Evolutionary conservation across 257 asterid genomes (phyloP), one percentile per base, ranked within the genome.

Genomic region (Paulownia fortunei): DNA sequence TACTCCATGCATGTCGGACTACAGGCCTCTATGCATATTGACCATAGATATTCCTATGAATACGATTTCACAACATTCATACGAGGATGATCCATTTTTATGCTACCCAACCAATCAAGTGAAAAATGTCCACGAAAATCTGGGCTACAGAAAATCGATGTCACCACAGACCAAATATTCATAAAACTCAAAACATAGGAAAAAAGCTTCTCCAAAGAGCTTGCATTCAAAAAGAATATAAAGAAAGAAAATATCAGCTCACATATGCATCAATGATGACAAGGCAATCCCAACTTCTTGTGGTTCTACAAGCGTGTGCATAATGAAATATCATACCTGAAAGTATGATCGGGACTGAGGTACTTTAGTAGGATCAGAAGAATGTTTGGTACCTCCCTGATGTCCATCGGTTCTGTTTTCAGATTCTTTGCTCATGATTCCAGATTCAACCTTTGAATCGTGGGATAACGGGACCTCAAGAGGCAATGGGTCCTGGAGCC

Each of bases 311-410:
- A 54, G 18, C 9, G 26, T 24, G 42, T 34, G 42, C 21, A 46
- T 10, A 47, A 64, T 6, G 59, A 41, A 64, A 62, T 36, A 79
- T 2, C 46, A 69, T 62, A 89, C 98, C 97, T 92, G 92, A 85
- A 83, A 92, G 84, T 77, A 88, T 24, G 92, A 77, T 5, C 80
- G 86, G 24, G 93, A 44, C 70, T 79, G 88, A 51, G 92, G 94
- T 16, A 73, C 65, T 83, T 79, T 91, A 34, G 82, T 37, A 21
- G 85, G 85, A 74, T 89, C 87, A 15, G 87, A 71, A 72, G 91
- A 68, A 79, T 73, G 79, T 55, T 80, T 88, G 16, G 69, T 52
- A 75, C 82, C 87, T 76, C 79, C 87, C 4, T 26, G 72, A 61
- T 55, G 80, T 27, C 80, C 81, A 74, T 65, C 18, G 70, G 54